These are phyloP conservation scores for Bertia moriformis DNA, from an alignment of 2,329 filamentous ascomycete genomes.

Conservation along the genomic window DNA sequence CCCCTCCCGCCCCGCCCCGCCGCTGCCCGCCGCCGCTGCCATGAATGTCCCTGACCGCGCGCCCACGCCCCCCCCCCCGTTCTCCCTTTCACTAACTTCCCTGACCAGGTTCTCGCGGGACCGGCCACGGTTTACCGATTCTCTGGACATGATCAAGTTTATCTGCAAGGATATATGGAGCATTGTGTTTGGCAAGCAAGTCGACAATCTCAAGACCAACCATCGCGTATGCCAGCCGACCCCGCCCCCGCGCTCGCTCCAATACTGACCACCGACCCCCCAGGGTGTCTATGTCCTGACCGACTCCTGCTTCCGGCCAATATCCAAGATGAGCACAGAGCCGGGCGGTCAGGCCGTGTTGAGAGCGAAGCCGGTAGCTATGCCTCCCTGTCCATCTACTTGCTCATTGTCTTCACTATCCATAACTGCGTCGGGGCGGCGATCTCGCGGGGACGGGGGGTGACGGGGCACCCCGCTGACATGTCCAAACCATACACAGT, in stretches of 20 bases:
- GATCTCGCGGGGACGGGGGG: neutral
- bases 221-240: conserved; percentile 58
- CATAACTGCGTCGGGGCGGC: neutral
- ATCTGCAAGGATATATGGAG: conserved; percentile 97
- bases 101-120: conserved; percentile 66
- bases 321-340: conserved; percentile 79
- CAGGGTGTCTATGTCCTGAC: conserved; percentile 91
- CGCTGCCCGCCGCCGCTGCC: too few species aligned
- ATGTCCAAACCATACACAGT: conserved; percentile 31
- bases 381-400: conserved; percentile 1
- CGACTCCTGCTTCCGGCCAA: conserved; percentile 78
- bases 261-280: conserved; percentile 4
- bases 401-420: conserved; percentile 2
- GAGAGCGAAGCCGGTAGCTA: conserved; percentile 64
- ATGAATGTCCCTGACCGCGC: conserved; percentile 86
- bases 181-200: conserved; percentile 85
- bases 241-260: neutral
- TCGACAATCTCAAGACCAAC: conserved; percentile 97
- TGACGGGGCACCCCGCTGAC: conserved; percentile 5
- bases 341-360: conserved; percentile 59
- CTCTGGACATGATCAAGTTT: conserved; percentile 93
- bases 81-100: neutral
- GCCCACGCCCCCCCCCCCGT: conserved; percentile 61
- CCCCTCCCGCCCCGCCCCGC: conserved; percentile 73
- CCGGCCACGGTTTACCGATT: conserved; percentile 76